These are phyloP conservation scores for Suillus alpinus DNA, from an alignment of 768 basidiomycete species.

Conservation along the genomic window DNA sequence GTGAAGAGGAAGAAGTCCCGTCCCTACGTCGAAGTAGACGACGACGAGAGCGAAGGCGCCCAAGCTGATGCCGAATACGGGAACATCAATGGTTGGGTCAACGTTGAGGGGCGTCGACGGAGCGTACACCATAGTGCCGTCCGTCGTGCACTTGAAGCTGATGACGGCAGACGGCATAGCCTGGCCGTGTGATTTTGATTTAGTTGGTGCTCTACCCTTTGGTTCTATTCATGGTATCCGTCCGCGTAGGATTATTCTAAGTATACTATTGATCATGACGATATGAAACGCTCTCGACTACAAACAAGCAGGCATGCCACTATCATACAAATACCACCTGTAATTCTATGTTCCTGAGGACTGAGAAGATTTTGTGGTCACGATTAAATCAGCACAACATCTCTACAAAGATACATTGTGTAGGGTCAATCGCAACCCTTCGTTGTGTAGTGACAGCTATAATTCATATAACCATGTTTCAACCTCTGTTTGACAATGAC, in stretches of 20 bases:
- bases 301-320: constrained; percentile 9
- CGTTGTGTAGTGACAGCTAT: background rate
- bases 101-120: constrained; percentile 55
- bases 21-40: constrained; percentile 41
- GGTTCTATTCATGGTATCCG: constrained; percentile 18
- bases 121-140: constrained; percentile 29
- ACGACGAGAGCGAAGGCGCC: constrained; percentile 66
- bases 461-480: constrained; percentile 1
- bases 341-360: constrained; percentile 22
- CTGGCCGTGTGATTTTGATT: constrained; percentile 49
- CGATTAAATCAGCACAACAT: background rate
- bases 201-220: constrained; percentile 10
- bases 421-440: constrained; percentile 2
- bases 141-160: constrained; percentile 37
- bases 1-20: constrained; percentile 55
- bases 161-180: constrained; percentile 63
- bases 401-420: background rate
- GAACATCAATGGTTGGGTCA: constrained; percentile 43
- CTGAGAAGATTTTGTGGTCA: background rate
- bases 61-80: constrained; percentile 70
- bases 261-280: constrained; percentile 27
- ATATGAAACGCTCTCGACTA: constrained; percentile 16
- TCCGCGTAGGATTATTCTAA: constrained; percentile 31
- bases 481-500: background rate
- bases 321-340: constrained; percentile 26